A percentile compares a stretch with the other conserved stretches of the same genome.
Conservation (phyloP, 2,329 filamentous ascomycete species). For the Arthrobotrys megalospora region DNA sequence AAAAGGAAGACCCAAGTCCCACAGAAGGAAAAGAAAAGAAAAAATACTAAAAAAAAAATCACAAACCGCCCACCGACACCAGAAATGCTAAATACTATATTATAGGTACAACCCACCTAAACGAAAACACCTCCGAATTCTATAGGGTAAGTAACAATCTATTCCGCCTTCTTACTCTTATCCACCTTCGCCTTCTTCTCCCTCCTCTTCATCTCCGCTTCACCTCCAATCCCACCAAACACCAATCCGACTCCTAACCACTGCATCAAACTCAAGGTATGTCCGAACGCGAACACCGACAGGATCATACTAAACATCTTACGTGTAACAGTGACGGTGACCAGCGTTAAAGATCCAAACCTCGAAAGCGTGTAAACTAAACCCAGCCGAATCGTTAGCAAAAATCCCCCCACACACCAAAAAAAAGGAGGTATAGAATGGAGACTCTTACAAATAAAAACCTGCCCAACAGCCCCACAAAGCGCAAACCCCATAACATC, state of each 20-base stretch:
- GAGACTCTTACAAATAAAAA: constrained; percentile 83
- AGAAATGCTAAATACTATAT: constrained; percentile 19
- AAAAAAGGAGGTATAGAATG: constrained; percentile 14
- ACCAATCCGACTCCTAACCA: constrained; percentile 93
- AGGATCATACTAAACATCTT: constrained; percentile 99
- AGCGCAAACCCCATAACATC: constrained; percentile 91
- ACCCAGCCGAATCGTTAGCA: constrained; percentile 10
- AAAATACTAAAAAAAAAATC: not conserved
- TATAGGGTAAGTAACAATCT: constrained; percentile 8
- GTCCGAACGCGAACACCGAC: constrained; percentile 94
- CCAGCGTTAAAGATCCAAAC: constrained; percentile 91
- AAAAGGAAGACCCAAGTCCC: too few relatives aligned
- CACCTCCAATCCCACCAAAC: constrained; percentile 94
- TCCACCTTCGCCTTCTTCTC: constrained; percentile 84
- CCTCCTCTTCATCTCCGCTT: constrained; percentile 82
- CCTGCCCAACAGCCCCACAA: constrained; percentile 92
- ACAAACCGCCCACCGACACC: constrained; percentile 25
- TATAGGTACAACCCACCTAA: not conserved
- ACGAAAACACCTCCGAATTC: constrained; percentile 14
- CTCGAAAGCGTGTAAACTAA: constrained; percentile 89
- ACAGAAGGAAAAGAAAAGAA: not conserved
- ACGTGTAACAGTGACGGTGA: constrained; percentile 95
- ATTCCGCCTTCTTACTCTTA: constrained; percentile 70
- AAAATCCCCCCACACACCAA: not conserved
- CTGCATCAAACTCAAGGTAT: constrained; percentile 87